Evolutionary conservation across 116 monocot genomes (phyloP).

Genomic region (Papilionanthe hybrid): DNA sequence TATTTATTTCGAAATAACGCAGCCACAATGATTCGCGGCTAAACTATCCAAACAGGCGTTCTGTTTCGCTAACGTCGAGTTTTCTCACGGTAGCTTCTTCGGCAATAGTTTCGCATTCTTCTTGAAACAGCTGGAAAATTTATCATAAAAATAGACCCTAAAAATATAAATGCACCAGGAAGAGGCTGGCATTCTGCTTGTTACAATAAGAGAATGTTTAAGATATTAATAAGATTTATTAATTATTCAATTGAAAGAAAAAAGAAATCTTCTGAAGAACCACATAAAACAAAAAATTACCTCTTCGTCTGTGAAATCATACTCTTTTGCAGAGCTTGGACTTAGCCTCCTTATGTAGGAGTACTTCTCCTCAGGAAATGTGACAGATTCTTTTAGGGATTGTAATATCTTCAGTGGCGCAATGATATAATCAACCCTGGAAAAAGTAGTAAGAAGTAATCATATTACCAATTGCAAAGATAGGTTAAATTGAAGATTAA

Average conservation of each 20-base stretch:
- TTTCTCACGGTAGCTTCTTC: too few relatives aligned
- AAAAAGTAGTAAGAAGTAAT: constrained; percentile 2
- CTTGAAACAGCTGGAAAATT: too few relatives aligned
- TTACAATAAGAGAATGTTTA: background rate
- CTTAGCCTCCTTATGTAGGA: constrained; percentile 58
- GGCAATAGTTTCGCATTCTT: too few relatives aligned
- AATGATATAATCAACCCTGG: constrained; percentile 90
- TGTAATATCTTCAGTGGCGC: constrained; percentile 88
- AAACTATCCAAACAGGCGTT: too few relatives aligned
- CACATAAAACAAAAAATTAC: constrained; percentile 19
- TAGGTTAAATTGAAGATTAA: background rate
- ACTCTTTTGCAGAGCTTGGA: constrained; percentile 51
- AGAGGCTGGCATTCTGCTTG: background rate
- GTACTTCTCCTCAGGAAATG: constrained; percentile 81
- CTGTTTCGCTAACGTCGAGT: too few relatives aligned
- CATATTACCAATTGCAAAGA: background rate
- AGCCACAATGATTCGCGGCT: too few relatives aligned
- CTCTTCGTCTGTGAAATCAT: constrained; percentile 72
- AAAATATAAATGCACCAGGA: background rate
- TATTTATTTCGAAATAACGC: too few relatives aligned
- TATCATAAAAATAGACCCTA: too few relatives aligned
- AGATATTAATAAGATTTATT: background rate
- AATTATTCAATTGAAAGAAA: background rate
- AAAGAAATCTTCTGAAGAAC: background rate
- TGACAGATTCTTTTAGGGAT: constrained; percentile 70